Percentiles rank a stretch among this genome's conserved stretches.
phyloP scores from a whole-genome alignment of 1,284 basidiomycete species.

The Golubevia sp. region DNA sequence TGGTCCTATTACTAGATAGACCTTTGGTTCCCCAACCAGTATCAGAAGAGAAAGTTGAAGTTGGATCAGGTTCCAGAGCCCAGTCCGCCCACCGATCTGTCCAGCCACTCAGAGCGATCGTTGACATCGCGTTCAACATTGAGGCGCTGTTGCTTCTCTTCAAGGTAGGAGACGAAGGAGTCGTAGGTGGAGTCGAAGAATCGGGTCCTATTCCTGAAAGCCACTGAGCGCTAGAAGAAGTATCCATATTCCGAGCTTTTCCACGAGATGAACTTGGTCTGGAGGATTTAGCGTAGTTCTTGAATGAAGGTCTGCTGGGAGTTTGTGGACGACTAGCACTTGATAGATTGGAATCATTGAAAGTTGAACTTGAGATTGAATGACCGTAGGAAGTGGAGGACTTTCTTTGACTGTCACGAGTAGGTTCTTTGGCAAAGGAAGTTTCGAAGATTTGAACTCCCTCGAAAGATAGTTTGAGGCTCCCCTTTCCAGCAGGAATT shows the following conservation, averaged over 20 bases:
- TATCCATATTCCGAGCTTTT: too few relatives aligned
- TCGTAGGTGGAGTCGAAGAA: neutral
- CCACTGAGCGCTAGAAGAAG: too few relatives aligned
- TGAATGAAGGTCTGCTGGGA: too few relatives aligned
- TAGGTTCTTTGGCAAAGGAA: slow-evolving; percentile 9
- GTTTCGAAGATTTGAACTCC: slow-evolving; percentile 37
- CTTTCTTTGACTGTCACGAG: too few relatives aligned
- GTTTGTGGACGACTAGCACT: too few relatives aligned
- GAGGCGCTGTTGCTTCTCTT: slow-evolving; percentile 23
- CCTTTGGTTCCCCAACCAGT: slow-evolving; percentile 28
- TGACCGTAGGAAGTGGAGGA: too few relatives aligned
- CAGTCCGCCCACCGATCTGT: slow-evolving; percentile 47
- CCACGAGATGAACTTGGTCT: too few relatives aligned
- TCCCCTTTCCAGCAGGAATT: slow-evolving; percentile 28
- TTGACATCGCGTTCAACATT: slow-evolving; percentile 16
- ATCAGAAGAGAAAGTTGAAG: slow-evolving; percentile 32
- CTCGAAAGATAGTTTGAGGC: slow-evolving; percentile 23
- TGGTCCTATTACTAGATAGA: neutral
- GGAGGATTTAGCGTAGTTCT: too few relatives aligned
- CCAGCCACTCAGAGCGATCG: slow-evolving; percentile 21
- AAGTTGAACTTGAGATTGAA: too few relatives aligned
- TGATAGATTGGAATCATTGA: too few relatives aligned
- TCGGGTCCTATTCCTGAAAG: slow-evolving; percentile 1
- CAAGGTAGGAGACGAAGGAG: slow-evolving; percentile 4
- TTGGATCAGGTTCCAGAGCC: slow-evolving; percentile 34